Evolutionary conservation across 257 asterid species (phyloP).

Genomic region (Plantago elongata): DNA sequence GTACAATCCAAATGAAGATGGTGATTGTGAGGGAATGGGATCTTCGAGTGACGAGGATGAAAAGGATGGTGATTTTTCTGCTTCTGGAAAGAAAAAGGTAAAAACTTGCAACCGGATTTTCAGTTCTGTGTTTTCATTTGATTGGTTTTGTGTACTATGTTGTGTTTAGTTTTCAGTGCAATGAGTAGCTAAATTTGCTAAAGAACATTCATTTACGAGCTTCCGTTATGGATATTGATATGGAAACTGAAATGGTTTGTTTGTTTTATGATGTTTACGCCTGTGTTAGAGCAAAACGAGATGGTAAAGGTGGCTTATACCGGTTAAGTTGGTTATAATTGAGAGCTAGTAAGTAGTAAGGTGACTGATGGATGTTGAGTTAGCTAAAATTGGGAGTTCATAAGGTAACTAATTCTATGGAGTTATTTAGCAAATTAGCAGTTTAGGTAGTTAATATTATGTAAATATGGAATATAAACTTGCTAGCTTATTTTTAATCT

Average conservation of each 20-base stretch:
- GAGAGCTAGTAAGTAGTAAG: too few species aligned
- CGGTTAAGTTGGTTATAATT: neutral
- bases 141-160: neutral
- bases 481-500: too few species aligned
- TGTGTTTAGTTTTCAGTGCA: neutral
- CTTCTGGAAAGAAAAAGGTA: constrained; percentile 51
- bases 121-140: neutral
- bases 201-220: neutral
- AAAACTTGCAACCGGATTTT: neutral
- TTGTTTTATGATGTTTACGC: neutral
- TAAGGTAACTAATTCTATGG: too few species aligned
- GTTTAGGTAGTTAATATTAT: too few species aligned
- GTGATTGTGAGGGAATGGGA: constrained; percentile 34
- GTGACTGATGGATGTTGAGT: too few species aligned
- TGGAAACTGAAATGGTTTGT: neutral
- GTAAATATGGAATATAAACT: too few species aligned
- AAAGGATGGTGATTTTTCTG: constrained; percentile 34
- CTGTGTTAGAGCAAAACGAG: neutral
- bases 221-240: neutral
- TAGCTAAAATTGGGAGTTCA: too few species aligned
- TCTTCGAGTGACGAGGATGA: constrained; percentile 54
- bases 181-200: neutral
- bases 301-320: too few species aligned
- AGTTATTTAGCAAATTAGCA: too few species aligned
- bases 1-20: constrained; percentile 54